Evolutionary conservation across 2,329 filamentous ascomycete species (phyloP).

Genomic region (Magnaporthiopsis incrustans): DNA sequence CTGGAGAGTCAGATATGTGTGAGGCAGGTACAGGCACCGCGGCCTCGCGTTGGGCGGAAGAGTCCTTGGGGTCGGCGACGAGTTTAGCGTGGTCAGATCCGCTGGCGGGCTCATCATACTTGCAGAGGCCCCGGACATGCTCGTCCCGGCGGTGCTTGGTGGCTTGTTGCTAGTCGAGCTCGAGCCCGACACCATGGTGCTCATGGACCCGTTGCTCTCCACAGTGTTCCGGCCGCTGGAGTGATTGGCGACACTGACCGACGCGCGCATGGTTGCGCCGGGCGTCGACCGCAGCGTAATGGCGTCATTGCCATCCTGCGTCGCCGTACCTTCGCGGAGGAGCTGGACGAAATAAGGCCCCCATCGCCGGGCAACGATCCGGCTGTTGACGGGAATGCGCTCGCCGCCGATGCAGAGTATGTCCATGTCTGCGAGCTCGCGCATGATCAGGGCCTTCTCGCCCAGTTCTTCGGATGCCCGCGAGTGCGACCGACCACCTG

Average conservation of each 20-base stretch:
- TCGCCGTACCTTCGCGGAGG: slow-evolving; percentile 69
- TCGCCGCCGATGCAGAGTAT: slow-evolving; percentile 87
- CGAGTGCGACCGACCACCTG: slow-evolving; percentile 69
- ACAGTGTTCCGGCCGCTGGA: slow-evolving; percentile 48
- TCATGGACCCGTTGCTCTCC: slow-evolving; percentile 38
- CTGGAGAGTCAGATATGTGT: slow-evolving; percentile 83
- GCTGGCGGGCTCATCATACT: slow-evolving; percentile 24
- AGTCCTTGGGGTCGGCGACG: slow-evolving; percentile 47
- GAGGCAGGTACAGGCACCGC: slow-evolving; percentile 83
- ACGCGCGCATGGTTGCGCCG: slow-evolving; percentile 60
- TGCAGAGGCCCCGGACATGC: slow-evolving; percentile 25
- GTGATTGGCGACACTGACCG: slow-evolving; percentile 72
- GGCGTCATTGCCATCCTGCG: slow-evolving; percentile 65
- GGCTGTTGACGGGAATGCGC: slow-evolving; percentile 86
- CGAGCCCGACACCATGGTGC: slow-evolving; percentile 25
- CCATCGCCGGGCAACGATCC: slow-evolving; percentile 81
- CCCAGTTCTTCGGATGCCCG: slow-evolving; percentile 79
- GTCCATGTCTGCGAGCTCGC: slow-evolving; percentile 95
- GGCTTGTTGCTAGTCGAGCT: slow-evolving; percentile 25
- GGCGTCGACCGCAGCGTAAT: slow-evolving; percentile 63
- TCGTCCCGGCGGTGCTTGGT: slow-evolving; percentile 36
- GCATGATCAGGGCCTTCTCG: slow-evolving; percentile 66
- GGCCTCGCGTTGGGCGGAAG: slow-evolving; percentile 61
- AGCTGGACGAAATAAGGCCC: slow-evolving; percentile 93
- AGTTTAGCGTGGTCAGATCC: slow-evolving; percentile 42